A percentile compares a stretch with the other conserved stretches of the same genome.
These are phyloP conservation scores for Rachicladosporium sp. DNA, from an alignment of 2,329 filamentous ascomycete species.

Conservation along the genomic window DNA sequence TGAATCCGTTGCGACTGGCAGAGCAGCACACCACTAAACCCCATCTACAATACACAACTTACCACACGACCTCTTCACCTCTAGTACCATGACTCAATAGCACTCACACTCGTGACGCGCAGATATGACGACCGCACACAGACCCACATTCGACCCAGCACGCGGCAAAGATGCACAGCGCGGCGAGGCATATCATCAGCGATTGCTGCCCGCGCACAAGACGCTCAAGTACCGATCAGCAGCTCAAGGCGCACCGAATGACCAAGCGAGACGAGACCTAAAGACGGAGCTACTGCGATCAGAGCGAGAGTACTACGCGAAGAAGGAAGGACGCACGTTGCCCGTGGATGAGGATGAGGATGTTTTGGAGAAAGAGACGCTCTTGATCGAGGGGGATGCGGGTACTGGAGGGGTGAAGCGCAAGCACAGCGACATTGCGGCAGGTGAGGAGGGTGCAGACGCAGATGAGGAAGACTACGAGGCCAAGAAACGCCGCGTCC, in stretches of 20 bases:
- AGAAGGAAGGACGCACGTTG: constrained; percentile 54
- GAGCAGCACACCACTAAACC: too few species aligned
- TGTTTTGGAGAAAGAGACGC: constrained; percentile 12
- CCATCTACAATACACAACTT: too few species aligned
- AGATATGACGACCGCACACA: constrained; percentile 50
- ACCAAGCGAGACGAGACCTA: constrained; percentile 61
- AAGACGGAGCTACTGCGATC: constrained; percentile 80
- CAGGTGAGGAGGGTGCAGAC: constrained; percentile 35
- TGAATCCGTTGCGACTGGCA: too few species aligned
- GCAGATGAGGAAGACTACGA: constrained; percentile 49
- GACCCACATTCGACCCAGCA: constrained; percentile 93
- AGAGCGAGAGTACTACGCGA: constrained; percentile 77
- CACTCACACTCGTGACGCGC: too few species aligned
- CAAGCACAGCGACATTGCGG: constrained; percentile 32
- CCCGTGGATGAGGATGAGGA: constrained; percentile 20
- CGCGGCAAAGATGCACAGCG: constrained; percentile 89
- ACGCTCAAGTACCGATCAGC: constrained; percentile 79
- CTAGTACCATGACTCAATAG: too few species aligned
- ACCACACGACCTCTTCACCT: too few species aligned
- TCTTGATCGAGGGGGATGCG: constrained; percentile 39
- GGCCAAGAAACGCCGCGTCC: constrained; percentile 70
- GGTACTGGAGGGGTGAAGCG: constrained; percentile 21
- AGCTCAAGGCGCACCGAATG: constrained; percentile 79
- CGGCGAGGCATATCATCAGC: constrained; percentile 90
- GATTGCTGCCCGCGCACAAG: constrained; percentile 85